Evolutionary conservation across 1,139 yeast genomes (phyloP).

Genomic region (Geotrichum histeridarum): DNA sequence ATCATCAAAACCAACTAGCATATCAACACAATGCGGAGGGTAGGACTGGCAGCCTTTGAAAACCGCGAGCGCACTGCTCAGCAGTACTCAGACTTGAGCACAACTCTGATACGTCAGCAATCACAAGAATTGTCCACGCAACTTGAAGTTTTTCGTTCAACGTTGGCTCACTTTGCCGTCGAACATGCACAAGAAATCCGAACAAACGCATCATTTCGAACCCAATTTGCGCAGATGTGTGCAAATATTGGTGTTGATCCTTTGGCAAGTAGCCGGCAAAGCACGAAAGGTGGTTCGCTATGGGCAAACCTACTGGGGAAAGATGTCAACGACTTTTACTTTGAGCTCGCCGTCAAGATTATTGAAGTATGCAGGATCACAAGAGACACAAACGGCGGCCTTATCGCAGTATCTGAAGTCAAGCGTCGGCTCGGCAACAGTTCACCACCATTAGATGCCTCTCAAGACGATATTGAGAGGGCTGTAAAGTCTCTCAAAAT

Average conservation of each 20-base stretch:
- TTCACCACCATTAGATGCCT: constrained; percentile 36
- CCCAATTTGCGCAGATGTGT: constrained; percentile 71
- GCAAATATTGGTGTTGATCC: constrained; percentile 82
- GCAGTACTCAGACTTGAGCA: constrained; percentile 36
- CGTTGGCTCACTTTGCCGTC: constrained; percentile 38
- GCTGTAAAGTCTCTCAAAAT: constrained; percentile 44
- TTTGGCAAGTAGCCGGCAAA: constrained; percentile 45
- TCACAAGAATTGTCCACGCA: constrained; percentile 38
- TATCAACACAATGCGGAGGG: constrained; percentile 34
- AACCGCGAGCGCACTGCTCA: constrained; percentile 32
- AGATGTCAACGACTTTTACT: constrained; percentile 51
- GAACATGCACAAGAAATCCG: constrained; percentile 62
- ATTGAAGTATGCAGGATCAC: constrained; percentile 73
- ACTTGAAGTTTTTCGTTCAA: constrained; percentile 38
- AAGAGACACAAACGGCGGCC: constrained; percentile 71
- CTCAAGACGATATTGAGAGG: constrained; percentile 46
- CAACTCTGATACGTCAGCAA: constrained; percentile 33
- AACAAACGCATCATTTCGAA: constrained; percentile 58
- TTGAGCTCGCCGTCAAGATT: constrained; percentile 63
- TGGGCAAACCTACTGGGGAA: constrained; percentile 40
- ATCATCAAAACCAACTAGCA: background rate
- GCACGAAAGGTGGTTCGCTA: constrained; percentile 32
- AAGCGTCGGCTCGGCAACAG: constrained; percentile 35
- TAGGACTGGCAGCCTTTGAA: constrained; percentile 43
- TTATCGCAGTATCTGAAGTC: constrained; percentile 61